Base-by-base conservation (phyloP, 2,329 filamentous ascomycete genomes). In the Cercospora sojina region DNA sequence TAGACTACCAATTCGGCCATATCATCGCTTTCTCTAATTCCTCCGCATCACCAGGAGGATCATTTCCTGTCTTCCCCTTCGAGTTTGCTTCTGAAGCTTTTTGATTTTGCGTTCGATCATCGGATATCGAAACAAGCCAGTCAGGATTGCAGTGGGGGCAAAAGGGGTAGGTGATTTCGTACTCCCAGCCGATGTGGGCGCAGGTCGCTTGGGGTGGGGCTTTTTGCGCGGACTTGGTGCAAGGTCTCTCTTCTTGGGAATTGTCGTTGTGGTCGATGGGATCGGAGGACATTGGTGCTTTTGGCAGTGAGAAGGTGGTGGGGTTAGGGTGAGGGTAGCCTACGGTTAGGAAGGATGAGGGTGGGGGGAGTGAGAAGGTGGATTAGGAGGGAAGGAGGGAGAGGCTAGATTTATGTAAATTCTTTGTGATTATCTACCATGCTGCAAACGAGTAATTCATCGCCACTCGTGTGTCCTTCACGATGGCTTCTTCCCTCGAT, bases 161-260 rank as follows among this genome's bases (percentile, higher is more conserved):
- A 35, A 53, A 65, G 13, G 64, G 64, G 12, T 41, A 65, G 4
- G 32, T 61, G 7, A 41, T 18, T 31, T 62, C 64, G 47, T 65
- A 65, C 32, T 62, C 47, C 20, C 56, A 65, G 16, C 61, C 47
- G 23, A 41, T 58, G 49, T 25, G 43, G 35, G 56, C 49, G 49
- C 47, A 62, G 23, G 35, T 7, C 5, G 35, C 16, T 41, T 5
- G 6, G 35, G 35, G 2, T 38, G 35, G 35, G 5, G 16, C n/a
- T 9, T 41, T 41, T 16, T 13, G 35, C 35, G 35, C n/a, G 35
- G 16, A 5, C 5, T 38, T 38, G 35, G 35, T 38, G 35, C 4
- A 16, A 38, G 35, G n/a, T 10, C 10, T 32, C 35, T 35, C 13
- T 13, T 16, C 12, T 13, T 35, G 32, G 32, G 32, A 3, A 5